Base-by-base conservation (phyloP, 441 rosid species). In the Croton laevigatus region DNA sequence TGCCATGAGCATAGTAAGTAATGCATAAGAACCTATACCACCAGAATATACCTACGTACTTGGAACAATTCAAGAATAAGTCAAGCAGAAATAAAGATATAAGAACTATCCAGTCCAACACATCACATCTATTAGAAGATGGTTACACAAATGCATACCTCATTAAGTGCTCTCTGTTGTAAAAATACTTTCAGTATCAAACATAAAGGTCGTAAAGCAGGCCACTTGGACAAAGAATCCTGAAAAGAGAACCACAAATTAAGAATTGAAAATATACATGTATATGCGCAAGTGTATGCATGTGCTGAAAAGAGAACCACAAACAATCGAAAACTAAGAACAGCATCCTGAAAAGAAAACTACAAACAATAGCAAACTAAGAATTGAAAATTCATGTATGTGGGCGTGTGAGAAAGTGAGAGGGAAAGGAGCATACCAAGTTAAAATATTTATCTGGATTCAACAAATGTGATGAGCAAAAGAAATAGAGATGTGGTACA, bases 111-210 rank as follows among this genome's bases (percentile, higher is more conserved):
- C 23, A 59, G 19, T 22, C 34, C 19, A 54, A 53, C 12, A 62
- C 10, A 48, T 68, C 38, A 63, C 63, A 3, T 40, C 23, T 61
- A 72, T 5, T 4, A 58, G 9, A 69, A 22, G 22, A 60, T 53
- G 55, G 48, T 6, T 19, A n/a, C 57, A 62, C 22, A 63, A 73
- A 71, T 67, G 64, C 69, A 71, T 66, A 94, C 98, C 96, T 94
- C 98, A 71, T 94, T 94, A 60, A 90, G 87, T 66, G 86, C 97
- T 80, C 98, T 91, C 77, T 94, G 98, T 73, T 94, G 98, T 74
- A 94, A 79, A 80, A 94, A 94, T 6, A 90, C 90, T 87, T 94
- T 94, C 80, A 94, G 74, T 72, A 90, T 91, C 73, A 91, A 81
- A 74, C 97, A 91, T 70, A 94, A 78, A 57, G 98, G 95, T 40